Percentiles rank a stretch among this genome's conserved stretches.
Evolutionary conservation across 1,284 basidiomycete genomes (phyloP).

Genomic region (Amylostereum chailletii): DNA sequence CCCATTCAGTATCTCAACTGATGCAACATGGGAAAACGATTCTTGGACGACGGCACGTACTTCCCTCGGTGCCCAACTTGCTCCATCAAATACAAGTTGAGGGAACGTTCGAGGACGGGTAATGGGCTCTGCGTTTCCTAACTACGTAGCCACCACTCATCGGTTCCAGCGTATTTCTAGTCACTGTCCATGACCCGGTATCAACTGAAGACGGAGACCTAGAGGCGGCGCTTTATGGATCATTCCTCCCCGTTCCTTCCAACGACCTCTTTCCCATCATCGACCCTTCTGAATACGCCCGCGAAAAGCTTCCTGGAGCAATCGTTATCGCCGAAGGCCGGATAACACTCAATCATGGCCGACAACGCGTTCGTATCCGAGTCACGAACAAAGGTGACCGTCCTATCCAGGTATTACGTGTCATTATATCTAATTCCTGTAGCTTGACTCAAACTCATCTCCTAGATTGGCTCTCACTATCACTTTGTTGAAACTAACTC

Average conservation of each 20-base stretch:
- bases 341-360: slow-evolving; percentile 71
- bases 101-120: slow-evolving; percentile 85
- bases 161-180: slow-evolving; percentile 72
- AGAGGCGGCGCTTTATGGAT: slow-evolving; percentile 80
- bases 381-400: slow-evolving; percentile 94
- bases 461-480: slow-evolving; percentile 86
- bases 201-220: slow-evolving; percentile 79
- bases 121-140: slow-evolving; percentile 15
- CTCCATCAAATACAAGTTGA: slow-evolving; percentile 88
- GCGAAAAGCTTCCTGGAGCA: slow-evolving; percentile 64
- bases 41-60: slow-evolving; percentile 86
- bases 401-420: slow-evolving; percentile 71
- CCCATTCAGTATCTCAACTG: slow-evolving; percentile 79
- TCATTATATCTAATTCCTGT: not conserved
- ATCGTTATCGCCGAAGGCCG: slow-evolving; percentile 59
- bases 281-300: slow-evolving; percentile 37
- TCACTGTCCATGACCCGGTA: slow-evolving; percentile 92
- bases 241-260: slow-evolving; percentile 80
- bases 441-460: not conserved
- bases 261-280: slow-evolving; percentile 54
- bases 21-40: slow-evolving; percentile 91
- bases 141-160: no score
- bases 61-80: slow-evolving; percentile 61
- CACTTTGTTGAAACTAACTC: slow-evolving; percentile 90
- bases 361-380: slow-evolving; percentile 61